Base-by-base conservation (phyloP, 805 yeast genomes). In the Cyberlindnera saturnus region DNA sequence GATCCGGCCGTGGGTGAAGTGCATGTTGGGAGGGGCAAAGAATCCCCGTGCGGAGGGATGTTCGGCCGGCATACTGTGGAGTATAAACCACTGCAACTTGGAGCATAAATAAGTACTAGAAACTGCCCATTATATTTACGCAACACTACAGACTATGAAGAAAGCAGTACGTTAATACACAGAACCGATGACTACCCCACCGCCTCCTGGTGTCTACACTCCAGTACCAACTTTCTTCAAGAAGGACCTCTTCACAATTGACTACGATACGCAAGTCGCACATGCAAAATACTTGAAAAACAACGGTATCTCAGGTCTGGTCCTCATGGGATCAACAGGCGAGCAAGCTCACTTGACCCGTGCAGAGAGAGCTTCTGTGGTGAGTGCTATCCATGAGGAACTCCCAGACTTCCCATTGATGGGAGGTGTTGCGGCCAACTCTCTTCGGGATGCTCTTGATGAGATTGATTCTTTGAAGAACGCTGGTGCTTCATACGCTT, bases 181-280 rank as follows among this genome's bases (percentile, higher is more conserved):
- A 6, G 28, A 23, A 9, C 28, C 6, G 9, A 49, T 48, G 52
- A 34, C 43, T 20, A 3, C 43, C 5, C 61, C 67, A 10, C 64
- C 67, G 33, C 45, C 44, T 5, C 57, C 67, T 41, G 77, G 77
- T 32, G 63, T 77, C 33, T 77, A 76, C 60, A 71, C 77, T 10
- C 81, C 81, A 28, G 63, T 68, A 13, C 76, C 77, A 45, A 75
- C 82, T 6, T 76, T 77, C 56, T 75, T 74, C 71, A 69, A 71
- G 51, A 57, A 67, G 43, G 64, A 63, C 32, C 42, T 48, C 6
- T 47, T 49, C 46, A 60, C 72, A 3, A 60, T 74, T 32, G 79
- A 75, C 51, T 55, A 56, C 35, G 76, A 67, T 5, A 56, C 79
- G 23, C 76, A 71, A 53, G 57, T 69, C 39, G 56, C 62, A 37